Evolutionary conservation across 768 basidiomycete genomes (phyloP).

Genomic region (Russula sp.): DNA sequence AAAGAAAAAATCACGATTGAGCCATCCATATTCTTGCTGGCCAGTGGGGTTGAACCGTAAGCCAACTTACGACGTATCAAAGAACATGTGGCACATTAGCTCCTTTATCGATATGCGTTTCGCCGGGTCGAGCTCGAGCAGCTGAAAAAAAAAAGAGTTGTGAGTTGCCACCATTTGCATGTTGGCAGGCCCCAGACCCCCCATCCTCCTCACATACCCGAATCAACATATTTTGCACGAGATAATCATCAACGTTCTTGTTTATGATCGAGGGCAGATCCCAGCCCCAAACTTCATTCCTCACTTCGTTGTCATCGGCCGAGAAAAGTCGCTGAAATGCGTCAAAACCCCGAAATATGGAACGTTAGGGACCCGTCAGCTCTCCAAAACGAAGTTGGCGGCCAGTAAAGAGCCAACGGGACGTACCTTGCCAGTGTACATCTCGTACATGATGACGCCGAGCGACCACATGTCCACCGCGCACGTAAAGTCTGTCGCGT

Average conservation of each 20-base stretch:
- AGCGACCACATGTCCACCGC: slow-evolving; percentile 19
- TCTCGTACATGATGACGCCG: slow-evolving; percentile 14
- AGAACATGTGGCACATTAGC: background rate
- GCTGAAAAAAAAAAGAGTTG: background rate
- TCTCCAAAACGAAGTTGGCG: background rate
- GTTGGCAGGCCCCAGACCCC: background rate
- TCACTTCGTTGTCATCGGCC: background rate
- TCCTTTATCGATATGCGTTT: slow-evolving; percentile 2
- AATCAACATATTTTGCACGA: slow-evolving; percentile 2
- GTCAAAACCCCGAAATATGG: background rate
- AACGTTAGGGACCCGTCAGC: no score
- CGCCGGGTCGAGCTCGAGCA: slow-evolving; percentile 4
- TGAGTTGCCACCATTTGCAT: background rate
- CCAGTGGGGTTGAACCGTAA: no score
- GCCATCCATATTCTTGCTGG: background rate
- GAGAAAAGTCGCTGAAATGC: slow-evolving; percentile 14
- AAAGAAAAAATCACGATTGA: background rate
- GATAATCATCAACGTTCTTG: background rate
- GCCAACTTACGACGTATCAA: background rate
- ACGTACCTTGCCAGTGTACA: slow-evolving; percentile 4
- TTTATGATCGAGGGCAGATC: slow-evolving; percentile 4
- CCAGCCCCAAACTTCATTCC: slow-evolving; percentile 15
- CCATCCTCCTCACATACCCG: background rate
- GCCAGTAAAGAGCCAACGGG: background rate
- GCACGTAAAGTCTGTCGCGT: background rate